Evolutionary conservation across 305 asterid genomes (phyloP).

Genomic region (Rubia balearica): DNA sequence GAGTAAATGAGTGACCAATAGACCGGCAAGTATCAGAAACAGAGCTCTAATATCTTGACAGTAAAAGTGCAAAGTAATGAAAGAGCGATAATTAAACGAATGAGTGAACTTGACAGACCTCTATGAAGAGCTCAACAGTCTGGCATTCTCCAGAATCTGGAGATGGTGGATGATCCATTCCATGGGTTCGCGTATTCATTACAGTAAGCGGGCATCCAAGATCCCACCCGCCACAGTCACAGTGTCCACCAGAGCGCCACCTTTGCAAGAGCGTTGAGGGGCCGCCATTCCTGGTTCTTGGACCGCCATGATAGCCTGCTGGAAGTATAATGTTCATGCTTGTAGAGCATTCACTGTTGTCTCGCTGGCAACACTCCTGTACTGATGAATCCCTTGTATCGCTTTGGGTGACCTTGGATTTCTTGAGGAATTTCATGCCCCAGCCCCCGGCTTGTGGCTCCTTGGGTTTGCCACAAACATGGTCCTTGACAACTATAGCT

Average conservation of each 20-base stretch:
- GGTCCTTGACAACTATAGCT: conserved; percentile 59
- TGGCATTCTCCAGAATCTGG: conserved; percentile 44
- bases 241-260: conserved; percentile 68
- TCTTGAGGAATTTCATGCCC: conserved; percentile 89
- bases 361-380: conserved; percentile 26
- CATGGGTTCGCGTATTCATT: conserved; percentile 31
- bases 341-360: conserved; percentile 48
- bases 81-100: background rate
- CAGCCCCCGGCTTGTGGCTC: conserved; percentile 63
- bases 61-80: too few species aligned
- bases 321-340: conserved; percentile 61
- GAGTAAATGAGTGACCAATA: background rate
- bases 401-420: conserved; percentile 17
- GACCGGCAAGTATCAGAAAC: too few species aligned
- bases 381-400: conserved; percentile 20
- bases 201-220: conserved; percentile 74
- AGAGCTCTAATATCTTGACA: too few species aligned
- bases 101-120: conserved; percentile 33
- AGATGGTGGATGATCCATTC: conserved; percentile 19
- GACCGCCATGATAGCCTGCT: conserved; percentile 83
- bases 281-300: conserved; percentile 61
- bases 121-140: conserved; percentile 46
- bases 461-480: conserved; percentile 28
- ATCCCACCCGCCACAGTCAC: conserved; percentile 99
- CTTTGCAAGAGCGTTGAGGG: conserved; percentile 71